phyloP scores from a whole-genome alignment of 2,329 filamentous ascomycete species.

The Hortaea werneckii region DNA sequence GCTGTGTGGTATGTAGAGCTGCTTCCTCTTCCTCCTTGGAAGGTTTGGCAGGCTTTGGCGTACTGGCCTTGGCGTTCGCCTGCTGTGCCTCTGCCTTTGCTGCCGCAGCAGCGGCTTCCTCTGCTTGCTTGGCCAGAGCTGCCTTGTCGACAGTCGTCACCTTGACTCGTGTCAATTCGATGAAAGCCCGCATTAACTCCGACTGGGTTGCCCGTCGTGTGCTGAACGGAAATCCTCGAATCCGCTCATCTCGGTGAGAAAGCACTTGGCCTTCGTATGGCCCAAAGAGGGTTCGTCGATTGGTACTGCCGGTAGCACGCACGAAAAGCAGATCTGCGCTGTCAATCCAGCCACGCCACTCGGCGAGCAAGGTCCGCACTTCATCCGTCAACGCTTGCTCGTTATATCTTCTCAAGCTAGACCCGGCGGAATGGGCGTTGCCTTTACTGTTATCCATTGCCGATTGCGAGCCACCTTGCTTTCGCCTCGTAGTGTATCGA shows the following conservation, averaged over 20 bases:
- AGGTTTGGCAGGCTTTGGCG: slow-evolving; percentile 51
- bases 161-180: slow-evolving; percentile 86
- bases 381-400: slow-evolving; percentile 85
- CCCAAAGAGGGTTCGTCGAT: slow-evolving; percentile 77
- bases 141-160: slow-evolving; percentile 65
- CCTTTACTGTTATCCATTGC: slow-evolving; percentile 92
- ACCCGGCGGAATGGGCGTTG: slow-evolving; percentile 85
- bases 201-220: slow-evolving; percentile 85
- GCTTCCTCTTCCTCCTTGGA: slow-evolving; percentile 77
- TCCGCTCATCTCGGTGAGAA: slow-evolving; percentile 63
- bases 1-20: slow-evolving; percentile 73
- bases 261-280: slow-evolving; percentile 85
- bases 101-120: slow-evolving; percentile 33
- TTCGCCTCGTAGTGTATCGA: slow-evolving; percentile 87
- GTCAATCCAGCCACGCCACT: slow-evolving; percentile 82
- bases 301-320: slow-evolving; percentile 77
- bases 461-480: slow-evolving; percentile 91
- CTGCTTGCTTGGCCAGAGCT: slow-evolving; percentile 41
- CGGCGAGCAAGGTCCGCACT: slow-evolving; percentile 65
- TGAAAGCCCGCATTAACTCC: slow-evolving; percentile 88
- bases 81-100: slow-evolving; percentile 25
- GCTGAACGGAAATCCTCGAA: slow-evolving; percentile 86
- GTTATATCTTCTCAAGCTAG: slow-evolving; percentile 82
- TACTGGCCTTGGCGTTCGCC: slow-evolving; percentile 34
- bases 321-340: slow-evolving; percentile 78